phyloP scores from a whole-genome alignment of 805 yeast genomes.

The Ogataea thermomethanolica region DNA sequence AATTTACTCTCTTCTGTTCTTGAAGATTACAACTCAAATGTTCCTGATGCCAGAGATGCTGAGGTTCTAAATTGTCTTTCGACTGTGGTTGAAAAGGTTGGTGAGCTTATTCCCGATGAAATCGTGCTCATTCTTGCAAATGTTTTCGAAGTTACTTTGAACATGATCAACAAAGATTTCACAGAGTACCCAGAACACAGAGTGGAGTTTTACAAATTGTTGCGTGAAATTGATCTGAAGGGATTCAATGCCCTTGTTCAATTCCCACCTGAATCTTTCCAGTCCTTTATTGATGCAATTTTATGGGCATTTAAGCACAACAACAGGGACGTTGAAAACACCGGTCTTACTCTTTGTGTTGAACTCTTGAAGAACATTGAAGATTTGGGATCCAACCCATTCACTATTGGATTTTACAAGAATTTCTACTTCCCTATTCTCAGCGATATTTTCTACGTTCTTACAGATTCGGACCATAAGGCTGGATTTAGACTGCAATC shows the following conservation, averaged over 20 bases:
- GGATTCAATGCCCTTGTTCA: constrained; percentile 84
- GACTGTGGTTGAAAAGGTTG: constrained; percentile 82
- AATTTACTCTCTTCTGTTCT: constrained; percentile 81
- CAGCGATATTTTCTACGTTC: constrained; percentile 87
- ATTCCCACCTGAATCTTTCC: constrained; percentile 89
- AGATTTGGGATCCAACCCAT: constrained; percentile 62
- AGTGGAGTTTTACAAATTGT: constrained; percentile 87
- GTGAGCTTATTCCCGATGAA: constrained; percentile 83
- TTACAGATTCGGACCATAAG: constrained; percentile 96
- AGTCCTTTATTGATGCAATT: constrained; percentile 86
- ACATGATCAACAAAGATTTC: constrained; percentile 93
- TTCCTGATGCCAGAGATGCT: constrained; percentile 96
- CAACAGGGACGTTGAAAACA: constrained; percentile 93
- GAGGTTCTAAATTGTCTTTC: constrained; percentile 95
- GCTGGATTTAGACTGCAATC: constrained; percentile 92
- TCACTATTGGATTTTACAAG: constrained; percentile 82
- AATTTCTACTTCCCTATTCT: constrained; percentile 85
- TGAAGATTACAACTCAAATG: constrained; percentile 83
- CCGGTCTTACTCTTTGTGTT: constrained; percentile 78
- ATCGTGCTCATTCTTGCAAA: constrained; percentile 82
- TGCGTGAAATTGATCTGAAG: constrained; percentile 81
- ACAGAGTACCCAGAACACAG: constrained; percentile 97
- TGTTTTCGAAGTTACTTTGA: constrained; percentile 91
- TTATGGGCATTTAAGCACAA: constrained; percentile 98
- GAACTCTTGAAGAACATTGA: constrained; percentile 86